phyloP scores from a whole-genome alignment of 164 flowering plant species.

The Vitis rotundifolia region DNA sequence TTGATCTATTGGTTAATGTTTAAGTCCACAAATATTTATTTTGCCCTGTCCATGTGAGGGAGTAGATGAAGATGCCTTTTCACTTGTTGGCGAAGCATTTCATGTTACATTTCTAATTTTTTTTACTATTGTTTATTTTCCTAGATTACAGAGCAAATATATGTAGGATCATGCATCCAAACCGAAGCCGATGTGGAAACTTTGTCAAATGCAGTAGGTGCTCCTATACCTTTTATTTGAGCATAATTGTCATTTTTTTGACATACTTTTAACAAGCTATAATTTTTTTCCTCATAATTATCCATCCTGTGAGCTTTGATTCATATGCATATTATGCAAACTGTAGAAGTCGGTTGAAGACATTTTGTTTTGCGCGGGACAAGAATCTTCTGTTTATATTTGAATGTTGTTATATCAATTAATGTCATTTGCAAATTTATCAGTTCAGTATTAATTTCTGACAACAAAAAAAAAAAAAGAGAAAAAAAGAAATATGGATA shows the following conservation, averaged over 20 bases:
- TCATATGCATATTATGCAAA: no score
- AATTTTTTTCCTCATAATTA: neutral
- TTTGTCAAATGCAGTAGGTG: slow-evolving; percentile 40
- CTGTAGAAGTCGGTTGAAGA: no score
- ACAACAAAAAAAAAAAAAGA: no score
- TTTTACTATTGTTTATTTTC: slow-evolving; percentile 14
- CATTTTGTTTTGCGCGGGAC: no score
- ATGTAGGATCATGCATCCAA: slow-evolving; percentile 91
- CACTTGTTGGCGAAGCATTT: neutral
- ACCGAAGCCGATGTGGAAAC: slow-evolving; percentile 70
- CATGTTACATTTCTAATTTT: neutral
- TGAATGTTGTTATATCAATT: no score
- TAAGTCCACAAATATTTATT: no score
- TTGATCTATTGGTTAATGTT: neutral
- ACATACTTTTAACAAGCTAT: neutral
- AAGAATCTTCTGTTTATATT: no score
- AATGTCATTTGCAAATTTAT: no score
- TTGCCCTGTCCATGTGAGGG: no score
- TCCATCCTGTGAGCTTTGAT: neutral
- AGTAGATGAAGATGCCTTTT: neutral
- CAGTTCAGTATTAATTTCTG: no score
- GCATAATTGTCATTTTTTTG: neutral
- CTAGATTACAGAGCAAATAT: slow-evolving; percentile 92
- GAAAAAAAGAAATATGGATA: no score
- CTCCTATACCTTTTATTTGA: neutral